Base-by-base conservation (phyloP, 2,329 filamentous ascomycete genomes). In the Colletotrichum simmondsii region DNA sequence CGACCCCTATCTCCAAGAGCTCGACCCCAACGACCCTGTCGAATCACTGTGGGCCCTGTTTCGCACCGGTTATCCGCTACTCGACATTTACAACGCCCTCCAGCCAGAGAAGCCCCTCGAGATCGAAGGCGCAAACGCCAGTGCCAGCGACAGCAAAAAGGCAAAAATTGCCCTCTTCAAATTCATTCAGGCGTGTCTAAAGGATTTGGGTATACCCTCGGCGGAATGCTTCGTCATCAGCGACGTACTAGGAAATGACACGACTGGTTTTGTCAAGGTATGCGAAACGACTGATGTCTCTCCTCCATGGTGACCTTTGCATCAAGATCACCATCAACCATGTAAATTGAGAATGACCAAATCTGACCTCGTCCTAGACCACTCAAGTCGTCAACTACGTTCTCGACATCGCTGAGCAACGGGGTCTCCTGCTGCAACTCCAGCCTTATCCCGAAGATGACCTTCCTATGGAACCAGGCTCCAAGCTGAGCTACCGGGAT, bases 241-340 rank as follows among this genome's bases (percentile, higher is more conserved):
- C 71, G 96, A 99, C 83, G 86, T 98, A 58, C 95, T 97, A 83
- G 94, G 95, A 66, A 95, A 95, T 78, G 97, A 98, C 82, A 99
- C 97, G 1, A 98, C 95, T 57, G 97, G 97, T 3, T 98, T 99
- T 81, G 95, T 98, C 77, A 98, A 98, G 90, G 94, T 95, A 80
- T 74, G 84, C 80, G 24, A 49, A 42, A 26, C 32, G 8, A 42
- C 19, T 30, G 4, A 16, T 53, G 19, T 7, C 42, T 24, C 11
- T 52, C 24, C 19, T 12, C 24, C 42, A 59, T 24, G 32, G 71
- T 58, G 52, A 24, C 52, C 62, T 56, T 28, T 56, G 16, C 5
- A 5, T 67, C 32, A 49, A 35, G 22, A 64, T 24, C 49, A 62
- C 5, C 30, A 26, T 4, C n/a, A n/a, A 22, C 67, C 26, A 49